A percentile compares a stretch with the other conserved stretches of the same genome.
Conservation (phyloP, 225 moss, liverwort and hornwort genomes). For the Marchantia paleacea region DNA sequence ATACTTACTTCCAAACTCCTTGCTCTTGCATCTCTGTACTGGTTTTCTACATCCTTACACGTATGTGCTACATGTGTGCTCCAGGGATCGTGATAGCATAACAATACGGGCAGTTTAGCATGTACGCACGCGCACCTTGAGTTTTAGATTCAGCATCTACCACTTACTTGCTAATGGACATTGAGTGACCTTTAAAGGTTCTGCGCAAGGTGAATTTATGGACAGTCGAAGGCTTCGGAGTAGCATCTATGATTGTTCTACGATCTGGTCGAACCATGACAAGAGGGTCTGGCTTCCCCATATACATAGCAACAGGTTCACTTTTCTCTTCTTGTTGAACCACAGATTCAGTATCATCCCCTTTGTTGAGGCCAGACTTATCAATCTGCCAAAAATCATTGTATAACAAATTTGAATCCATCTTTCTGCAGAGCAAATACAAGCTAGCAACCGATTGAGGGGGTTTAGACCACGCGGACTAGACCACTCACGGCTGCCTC, state of each 20-base stretch:
- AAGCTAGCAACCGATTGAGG: neutral
- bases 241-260: slow-evolving; percentile 57
- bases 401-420: slow-evolving; percentile 16
- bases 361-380: slow-evolving; percentile 58
- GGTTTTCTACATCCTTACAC: too few relatives aligned
- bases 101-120: neutral
- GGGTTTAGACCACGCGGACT: too few relatives aligned
- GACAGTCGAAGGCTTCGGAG: slow-evolving; percentile 55
- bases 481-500: neutral
- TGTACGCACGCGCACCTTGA: neutral
- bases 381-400: slow-evolving; percentile 35
- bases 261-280: slow-evolving; percentile 47
- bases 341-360: slow-evolving; percentile 43
- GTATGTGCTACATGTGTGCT: too few relatives aligned
- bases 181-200: slow-evolving; percentile 72
- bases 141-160: neutral
- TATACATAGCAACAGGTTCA: slow-evolving; percentile 31
- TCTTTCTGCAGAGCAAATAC: neutral
- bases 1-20: too few relatives aligned
- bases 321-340: slow-evolving; percentile 41
- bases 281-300: slow-evolving; percentile 76
- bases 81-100: too few relatives aligned
- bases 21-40: too few relatives aligned
- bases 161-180: slow-evolving; percentile 87
- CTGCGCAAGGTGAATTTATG: slow-evolving; percentile 53